Evolutionary conservation across 164 flowering plant genomes (phyloP), one percentile per base, ranked within the genome.

Genomic region (Magnolia changhungtana): DNA sequence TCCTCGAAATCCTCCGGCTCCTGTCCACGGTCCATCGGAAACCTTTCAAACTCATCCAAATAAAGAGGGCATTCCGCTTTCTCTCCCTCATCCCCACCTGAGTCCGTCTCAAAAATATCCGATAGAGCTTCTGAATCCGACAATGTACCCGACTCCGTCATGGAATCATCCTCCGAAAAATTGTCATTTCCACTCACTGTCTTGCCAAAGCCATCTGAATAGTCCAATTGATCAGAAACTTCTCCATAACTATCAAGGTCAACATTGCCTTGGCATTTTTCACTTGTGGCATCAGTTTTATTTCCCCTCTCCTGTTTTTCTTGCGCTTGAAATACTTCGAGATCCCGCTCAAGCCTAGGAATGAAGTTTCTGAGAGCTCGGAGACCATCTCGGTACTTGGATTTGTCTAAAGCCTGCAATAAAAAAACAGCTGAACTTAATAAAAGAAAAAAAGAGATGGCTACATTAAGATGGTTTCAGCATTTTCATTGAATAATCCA

Each of bases 31-130:
- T 78, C 80, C 16, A 59, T 78, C 1, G 91, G 92, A 77, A 92
- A 84, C 80, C 84, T 90, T 1, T 92, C 97, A 76, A 96, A 91
- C 73, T 72, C 84, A 49, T 91, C 86, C 81, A 96, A 74, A 83
- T 89, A 94, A 66, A 96, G 92, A 18, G 86, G 86, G 37, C 69
- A 78, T 69, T 87, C 84, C 55, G 45, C 86, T 63, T 80, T 84
- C 78, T 80, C 86, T 65, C 80, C 84, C 6, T 68, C 75, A 18
- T 88, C 95, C 14, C 77, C 75, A 0, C 90, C 97, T 6, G 89
- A 80, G 24, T 96, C 98, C 3, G 97, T 87, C 84, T 96, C 97
- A 84, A 94, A 92, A 67, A 92, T 89, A 82, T 96, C 98, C 20
- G 98, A 92, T 31, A 91, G 74, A 78, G 83, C 88, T 82, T 90